A percentile compares a stretch with the other conserved stretches of the same genome.
Evolutionary conservation across 73 alveolate genomes (phyloP).

Genomic region (Effrenium voratum): DNA sequence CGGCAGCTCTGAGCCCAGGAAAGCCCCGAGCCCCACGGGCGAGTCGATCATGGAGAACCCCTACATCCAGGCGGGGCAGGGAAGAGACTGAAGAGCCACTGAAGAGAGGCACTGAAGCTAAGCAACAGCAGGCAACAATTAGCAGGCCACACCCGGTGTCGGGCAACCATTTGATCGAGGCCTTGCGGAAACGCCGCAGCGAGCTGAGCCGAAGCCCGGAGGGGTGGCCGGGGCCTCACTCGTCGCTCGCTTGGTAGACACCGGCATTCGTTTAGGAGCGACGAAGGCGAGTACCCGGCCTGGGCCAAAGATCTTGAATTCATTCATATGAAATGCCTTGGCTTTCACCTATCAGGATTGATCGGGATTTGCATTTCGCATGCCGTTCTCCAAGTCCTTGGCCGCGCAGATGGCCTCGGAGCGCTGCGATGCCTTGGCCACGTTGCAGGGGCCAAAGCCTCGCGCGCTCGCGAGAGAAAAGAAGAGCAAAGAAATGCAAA

Average conservation of each 20-base stretch:
- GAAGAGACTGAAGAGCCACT: neutral
- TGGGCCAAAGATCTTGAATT: too few species aligned
- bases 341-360: too few species aligned
- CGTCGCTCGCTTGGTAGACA: too few species aligned
- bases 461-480: too few species aligned
- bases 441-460: neutral
- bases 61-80: constrained; percentile 36
- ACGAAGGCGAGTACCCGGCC: too few species aligned
- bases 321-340: too few species aligned
- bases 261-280: too few species aligned
- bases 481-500: neutral
- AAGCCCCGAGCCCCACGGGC: neutral
- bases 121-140: too few species aligned
- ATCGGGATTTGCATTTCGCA: too few species aligned
- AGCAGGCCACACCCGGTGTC: too few species aligned
- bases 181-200: constrained; percentile 64
- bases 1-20: neutral
- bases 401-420: constrained; percentile 89
- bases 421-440: constrained; percentile 73
- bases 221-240: too few species aligned
- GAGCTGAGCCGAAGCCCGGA: constrained; percentile 83
- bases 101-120: neutral
- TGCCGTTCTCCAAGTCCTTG: neutral
- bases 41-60: constrained; percentile 76
- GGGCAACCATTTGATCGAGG: too few species aligned